Evolutionary conservation across 768 basidiomycete genomes (phyloP), one percentile per base, ranked within the genome.

Genomic region (Glaciozyma antarctica): DNA sequence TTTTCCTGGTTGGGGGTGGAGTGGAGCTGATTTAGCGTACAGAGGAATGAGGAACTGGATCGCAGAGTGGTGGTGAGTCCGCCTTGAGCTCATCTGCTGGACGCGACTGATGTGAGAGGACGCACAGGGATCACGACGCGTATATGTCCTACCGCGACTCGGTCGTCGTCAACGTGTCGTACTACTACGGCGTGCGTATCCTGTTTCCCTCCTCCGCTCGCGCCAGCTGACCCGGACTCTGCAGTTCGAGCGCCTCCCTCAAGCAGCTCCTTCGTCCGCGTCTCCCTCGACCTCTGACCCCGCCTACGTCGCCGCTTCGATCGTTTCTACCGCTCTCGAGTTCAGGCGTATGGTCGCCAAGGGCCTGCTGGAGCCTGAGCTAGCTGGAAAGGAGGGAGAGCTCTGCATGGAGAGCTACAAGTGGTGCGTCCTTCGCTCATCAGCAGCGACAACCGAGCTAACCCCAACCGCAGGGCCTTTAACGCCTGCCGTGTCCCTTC

Each of bases 371-470:
- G 89, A 90, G 75, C 93, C 94, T 0, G 94, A 99, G 73, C 57
- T 63, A 13, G 66, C 62, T 13, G 71, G 71, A 21, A 62, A 62
- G 21, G 84, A 58, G 53, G 79, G 78, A 22, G 90, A 92, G 5
- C 80, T 97, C 8, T 87, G 87, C 77, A 95, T 94, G 89, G 81
- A 80, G 3, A 88, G 88, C 24, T 95, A 93, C 82, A 87, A 92
- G 76, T 95, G 91, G 87, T 67, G 34, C 53, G 64, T 52, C 32
- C 2, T 30, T 55, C 43, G 54, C 32, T n/a, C 32, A 19, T 17
- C 5, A 24, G 47, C 48, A 41, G 45, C 49, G 22, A 49, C 8
- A 19, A 26, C 26, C 10, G 13, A 62, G 21, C 32, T 26, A 16
- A 51, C 28, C 8, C 32, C 2, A 7, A 19, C 10, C 21, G 34